Conservation (phyloP, 2,329 filamentous ascomycete species). For the Lasiodiplodia sp. region DNA sequence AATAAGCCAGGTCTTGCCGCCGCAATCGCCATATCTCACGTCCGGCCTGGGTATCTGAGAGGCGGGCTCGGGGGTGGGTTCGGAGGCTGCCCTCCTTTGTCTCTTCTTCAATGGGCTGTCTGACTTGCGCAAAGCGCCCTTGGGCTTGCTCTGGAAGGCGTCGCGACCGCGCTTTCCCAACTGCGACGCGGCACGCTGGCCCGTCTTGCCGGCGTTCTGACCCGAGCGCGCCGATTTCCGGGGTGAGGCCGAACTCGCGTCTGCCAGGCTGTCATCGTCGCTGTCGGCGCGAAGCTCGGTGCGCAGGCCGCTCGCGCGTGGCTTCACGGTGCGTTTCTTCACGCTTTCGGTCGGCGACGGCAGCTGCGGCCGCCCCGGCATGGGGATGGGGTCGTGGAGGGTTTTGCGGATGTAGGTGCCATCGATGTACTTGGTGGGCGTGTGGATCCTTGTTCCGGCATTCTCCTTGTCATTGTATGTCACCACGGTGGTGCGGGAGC, state of each 20-base stretch:
- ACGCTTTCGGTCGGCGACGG: neutral
- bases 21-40: neutral
- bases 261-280: constrained; percentile 4
- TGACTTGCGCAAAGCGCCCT: constrained; percentile 55
- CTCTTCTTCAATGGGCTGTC: constrained; percentile 7
- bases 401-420: constrained; percentile 30
- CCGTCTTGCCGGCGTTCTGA: neutral
- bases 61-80: constrained; percentile 13
- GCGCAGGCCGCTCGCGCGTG: constrained; percentile 8
- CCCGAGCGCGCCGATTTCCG: constrained; percentile 1
- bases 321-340: neutral
- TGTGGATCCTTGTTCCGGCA: constrained; percentile 68
- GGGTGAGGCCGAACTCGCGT: neutral
- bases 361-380: neutral
- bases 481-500: constrained; percentile 62
- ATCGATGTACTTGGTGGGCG: constrained; percentile 53
- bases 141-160: constrained; percentile 42
- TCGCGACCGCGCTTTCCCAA: constrained; percentile 39
- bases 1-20: constrained; percentile 24
- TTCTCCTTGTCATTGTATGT: constrained; percentile 73
- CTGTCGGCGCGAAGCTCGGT: constrained; percentile 15
- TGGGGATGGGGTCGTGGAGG: constrained; percentile 35
- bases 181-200: neutral
- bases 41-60: constrained; percentile 39
- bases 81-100: constrained; percentile 14